Evolutionary conservation across 768 basidiomycete species (phyloP), one percentile per base, ranked within the genome.

Genomic region (Suillus lakei): DNA sequence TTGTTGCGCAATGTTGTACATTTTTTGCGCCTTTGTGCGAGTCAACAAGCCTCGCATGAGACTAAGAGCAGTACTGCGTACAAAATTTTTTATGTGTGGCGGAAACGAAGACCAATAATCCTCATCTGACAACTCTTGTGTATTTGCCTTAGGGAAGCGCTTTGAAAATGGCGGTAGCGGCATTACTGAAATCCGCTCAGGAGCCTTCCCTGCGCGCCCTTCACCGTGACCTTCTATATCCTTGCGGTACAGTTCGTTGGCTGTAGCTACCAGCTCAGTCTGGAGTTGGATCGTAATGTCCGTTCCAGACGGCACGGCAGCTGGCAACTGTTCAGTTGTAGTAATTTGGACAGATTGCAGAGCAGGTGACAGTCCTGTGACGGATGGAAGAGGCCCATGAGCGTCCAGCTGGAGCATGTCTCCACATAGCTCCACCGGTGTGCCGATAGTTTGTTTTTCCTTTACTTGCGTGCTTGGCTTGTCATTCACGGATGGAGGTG

Each of bases 81-180:
- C 89, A 74, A 91, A 91, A 67, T 84, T 87, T 72, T 88, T 84
- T 66, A 91, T 83, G 70, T 91, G 87, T 28, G 85, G 83, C 43
- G 91, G 90, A 53, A 91, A 82, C 44, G 85, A 84, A 55, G 86
- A 84, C 90, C 89, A 90, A 72, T 91, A 90, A 55, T 87, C 87
- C 68, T 89, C 87, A 67, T 88, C 88, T 58, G 82, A 78, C 18
- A 77, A 54, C 60, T 63, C 54, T 21, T 67, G 56, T 10, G 69
- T 70, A 50, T 66, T 70, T 26, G 64, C 28, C 55, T 72, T 76
- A 39, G 76, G 72, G 39, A 59, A 43, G 12, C 62, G 58, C 66
- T 67, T 78, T 32, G 69, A 66, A 41, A 41, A 59, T 13, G 58
- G 58, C 18, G 58, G 58, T 0, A 76, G 65, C 1, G 71, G 66